These are phyloP conservation scores for Pholiota microspora DNA, from an alignment of 768 basidiomycete genomes.

Conservation along the genomic window DNA sequence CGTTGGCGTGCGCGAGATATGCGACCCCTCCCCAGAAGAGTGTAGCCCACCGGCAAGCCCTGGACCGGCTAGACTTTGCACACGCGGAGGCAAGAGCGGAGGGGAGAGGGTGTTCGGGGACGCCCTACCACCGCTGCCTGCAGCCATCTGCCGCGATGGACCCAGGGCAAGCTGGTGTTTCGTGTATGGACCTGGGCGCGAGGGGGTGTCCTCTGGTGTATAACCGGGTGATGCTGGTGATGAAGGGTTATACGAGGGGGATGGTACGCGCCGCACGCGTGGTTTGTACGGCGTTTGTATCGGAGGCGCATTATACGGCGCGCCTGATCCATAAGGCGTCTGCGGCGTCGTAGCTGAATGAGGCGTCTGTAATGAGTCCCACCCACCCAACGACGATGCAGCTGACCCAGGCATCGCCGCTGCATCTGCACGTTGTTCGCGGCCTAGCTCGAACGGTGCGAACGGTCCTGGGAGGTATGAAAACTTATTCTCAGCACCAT, in stretches of 20 bases:
- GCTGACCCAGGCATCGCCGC: slow-evolving; percentile 27
- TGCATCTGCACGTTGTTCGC: slow-evolving; percentile 42
- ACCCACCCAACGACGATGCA: slow-evolving; percentile 39
- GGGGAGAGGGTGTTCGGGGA: neutral
- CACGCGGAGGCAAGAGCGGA: slow-evolving; percentile 42
- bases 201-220: slow-evolving; percentile 51
- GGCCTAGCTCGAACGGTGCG: slow-evolving; percentile 62
- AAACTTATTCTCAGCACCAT: slow-evolving; percentile 65
- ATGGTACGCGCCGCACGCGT: slow-evolving; percentile 55
- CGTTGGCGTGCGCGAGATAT: slow-evolving; percentile 68
- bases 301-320: slow-evolving; percentile 28
- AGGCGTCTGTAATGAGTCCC: slow-evolving; percentile 17
- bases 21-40: slow-evolving; percentile 28
- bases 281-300: slow-evolving; percentile 75
- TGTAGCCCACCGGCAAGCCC: neutral
- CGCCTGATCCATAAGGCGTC: slow-evolving; percentile 36
- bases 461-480: slow-evolving; percentile 68
- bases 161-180: slow-evolving; percentile 48
- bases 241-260: slow-evolving; percentile 36
- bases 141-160: slow-evolving; percentile 39
- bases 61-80: slow-evolving; percentile 34
- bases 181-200: slow-evolving; percentile 43
- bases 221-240: slow-evolving; percentile 31
- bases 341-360: slow-evolving; percentile 32
- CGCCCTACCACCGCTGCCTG: slow-evolving; percentile 13